Evolutionary conservation across 75 land plant genomes (phyloP).

Genomic region (Azolla pinnata): DNA sequence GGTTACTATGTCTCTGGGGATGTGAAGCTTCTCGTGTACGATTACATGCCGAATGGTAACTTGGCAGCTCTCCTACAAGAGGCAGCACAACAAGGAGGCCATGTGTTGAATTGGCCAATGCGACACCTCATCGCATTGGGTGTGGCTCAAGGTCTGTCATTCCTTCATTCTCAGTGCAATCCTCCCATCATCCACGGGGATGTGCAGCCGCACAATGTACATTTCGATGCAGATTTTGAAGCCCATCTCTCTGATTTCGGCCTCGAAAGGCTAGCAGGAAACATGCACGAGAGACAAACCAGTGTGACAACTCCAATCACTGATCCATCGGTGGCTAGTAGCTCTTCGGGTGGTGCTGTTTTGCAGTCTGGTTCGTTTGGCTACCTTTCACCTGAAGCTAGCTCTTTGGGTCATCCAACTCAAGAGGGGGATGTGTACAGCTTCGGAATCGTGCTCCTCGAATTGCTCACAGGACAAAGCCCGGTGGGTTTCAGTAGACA

Average conservation of each 20-base stretch:
- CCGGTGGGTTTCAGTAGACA: conserved; percentile 58
- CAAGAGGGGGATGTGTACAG: conserved; percentile 86
- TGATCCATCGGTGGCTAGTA: conserved; percentile 49
- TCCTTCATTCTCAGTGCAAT: conserved; percentile 56
- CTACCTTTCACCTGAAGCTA: conserved; percentile 77
- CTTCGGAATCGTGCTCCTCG: conserved; percentile 89
- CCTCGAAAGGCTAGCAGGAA: conserved; percentile 44
- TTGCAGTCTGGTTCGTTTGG: conserved; percentile 45
- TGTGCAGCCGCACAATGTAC: conserved; percentile 76
- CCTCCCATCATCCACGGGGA: conserved; percentile 75
- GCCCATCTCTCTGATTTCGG: conserved; percentile 94
- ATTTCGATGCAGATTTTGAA: conserved; percentile 96
- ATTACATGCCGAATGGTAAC: conserved; percentile 99
- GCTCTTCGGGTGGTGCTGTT: conserved; percentile 26
- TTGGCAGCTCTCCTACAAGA: conserved; percentile 88
- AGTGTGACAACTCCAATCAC: conserved; percentile 29
- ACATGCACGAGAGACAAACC: too few species aligned
- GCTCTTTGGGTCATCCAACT: conserved; percentile 46
- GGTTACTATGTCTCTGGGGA: conserved; percentile 85
- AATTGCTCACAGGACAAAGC: conserved; percentile 72
- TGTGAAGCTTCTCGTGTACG: conserved; percentile 68
- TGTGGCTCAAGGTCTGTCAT: conserved; percentile 78
- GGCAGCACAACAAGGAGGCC: conserved; percentile 90
- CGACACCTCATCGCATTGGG: conserved; percentile 94
- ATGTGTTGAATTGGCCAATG: conserved; percentile 97